These are phyloP conservation scores for Aspergillus bombycis DNA, from an alignment of 2,329 filamentous ascomycete species.

Conservation along the genomic window DNA sequence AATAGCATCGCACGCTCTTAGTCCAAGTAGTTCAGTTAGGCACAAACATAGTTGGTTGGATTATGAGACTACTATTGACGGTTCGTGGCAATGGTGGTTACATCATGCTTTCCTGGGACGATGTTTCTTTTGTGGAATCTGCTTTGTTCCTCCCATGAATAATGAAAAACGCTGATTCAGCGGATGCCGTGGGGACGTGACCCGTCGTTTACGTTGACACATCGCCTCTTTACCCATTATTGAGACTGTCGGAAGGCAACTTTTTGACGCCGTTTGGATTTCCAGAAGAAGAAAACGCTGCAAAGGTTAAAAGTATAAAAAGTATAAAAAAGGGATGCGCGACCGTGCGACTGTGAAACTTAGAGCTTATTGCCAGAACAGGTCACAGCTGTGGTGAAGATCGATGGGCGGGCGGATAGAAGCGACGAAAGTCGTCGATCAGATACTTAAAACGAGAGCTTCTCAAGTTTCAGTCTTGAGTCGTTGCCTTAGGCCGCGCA, in stretches of 20 bases:
- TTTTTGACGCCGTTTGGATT: neutral
- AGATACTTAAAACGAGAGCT: conserved; percentile 9
- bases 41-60: neutral
- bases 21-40: neutral
- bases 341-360: neutral
- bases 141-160: too few species aligned
- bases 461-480: conserved; percentile 16
- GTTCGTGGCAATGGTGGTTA: neutral
- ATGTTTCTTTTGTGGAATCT: neutral
- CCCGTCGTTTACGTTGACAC: neutral
- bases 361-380: conserved; percentile 2
- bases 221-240: neutral
- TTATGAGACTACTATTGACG: conserved; percentile 1
- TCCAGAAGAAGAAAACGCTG: neutral
- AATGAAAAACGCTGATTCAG: neutral
- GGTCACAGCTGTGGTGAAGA: neutral
- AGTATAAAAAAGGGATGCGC: neutral
- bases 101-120: neutral
- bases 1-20: neutral
- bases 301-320: neutral
- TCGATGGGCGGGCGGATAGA: conserved; percentile 6
- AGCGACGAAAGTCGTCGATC: conserved; percentile 9
- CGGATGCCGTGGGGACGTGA: neutral
- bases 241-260: neutral
- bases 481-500: neutral